These are phyloP conservation scores for Aureobasidium musti DNA, from an alignment of 2,329 filamentous ascomycete genomes.

Conservation along the genomic window DNA sequence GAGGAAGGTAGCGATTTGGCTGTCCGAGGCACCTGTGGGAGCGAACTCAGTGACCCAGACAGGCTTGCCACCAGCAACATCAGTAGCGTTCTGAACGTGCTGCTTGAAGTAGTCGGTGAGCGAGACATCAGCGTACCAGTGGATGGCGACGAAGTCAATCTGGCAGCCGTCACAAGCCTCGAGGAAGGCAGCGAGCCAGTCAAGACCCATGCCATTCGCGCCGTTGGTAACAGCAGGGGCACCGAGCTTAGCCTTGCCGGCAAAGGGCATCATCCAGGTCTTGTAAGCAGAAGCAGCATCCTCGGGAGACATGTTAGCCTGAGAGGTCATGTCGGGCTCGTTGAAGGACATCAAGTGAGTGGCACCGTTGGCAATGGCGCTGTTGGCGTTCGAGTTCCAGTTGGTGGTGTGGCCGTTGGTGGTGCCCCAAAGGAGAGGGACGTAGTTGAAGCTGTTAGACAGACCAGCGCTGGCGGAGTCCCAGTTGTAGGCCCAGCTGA, in stretches of 20 bases:
- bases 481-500: conserved; percentile 72
- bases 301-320: conserved; percentile 60
- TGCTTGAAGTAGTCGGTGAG: conserved; percentile 55
- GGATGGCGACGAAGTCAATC: conserved; percentile 62
- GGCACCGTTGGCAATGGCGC: conserved; percentile 57
- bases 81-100: conserved; percentile 53
- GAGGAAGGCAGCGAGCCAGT: conserved; percentile 60
- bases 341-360: conserved; percentile 68
- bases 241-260: conserved; percentile 57
- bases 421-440: conserved; percentile 65
- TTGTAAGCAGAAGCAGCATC: conserved; percentile 58
- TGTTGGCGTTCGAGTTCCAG: conserved; percentile 57
- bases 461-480: conserved; percentile 50
- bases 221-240: conserved; percentile 66
- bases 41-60: conserved; percentile 69
- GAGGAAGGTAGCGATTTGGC: conserved; percentile 54
- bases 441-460: conserved; percentile 54
- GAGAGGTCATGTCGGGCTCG: conserved; percentile 65
- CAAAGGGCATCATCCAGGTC: conserved; percentile 58
- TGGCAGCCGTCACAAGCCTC: conserved; percentile 56
- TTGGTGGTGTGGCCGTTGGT: conserved; percentile 46
- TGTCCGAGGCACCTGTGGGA: conserved; percentile 48
- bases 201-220: conserved; percentile 54
- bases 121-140: conserved; percentile 62
- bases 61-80: conserved; percentile 42